Conservation (phyloP, 768 basidiomycete genomes). For the Coprinellus micaceus region DNA sequence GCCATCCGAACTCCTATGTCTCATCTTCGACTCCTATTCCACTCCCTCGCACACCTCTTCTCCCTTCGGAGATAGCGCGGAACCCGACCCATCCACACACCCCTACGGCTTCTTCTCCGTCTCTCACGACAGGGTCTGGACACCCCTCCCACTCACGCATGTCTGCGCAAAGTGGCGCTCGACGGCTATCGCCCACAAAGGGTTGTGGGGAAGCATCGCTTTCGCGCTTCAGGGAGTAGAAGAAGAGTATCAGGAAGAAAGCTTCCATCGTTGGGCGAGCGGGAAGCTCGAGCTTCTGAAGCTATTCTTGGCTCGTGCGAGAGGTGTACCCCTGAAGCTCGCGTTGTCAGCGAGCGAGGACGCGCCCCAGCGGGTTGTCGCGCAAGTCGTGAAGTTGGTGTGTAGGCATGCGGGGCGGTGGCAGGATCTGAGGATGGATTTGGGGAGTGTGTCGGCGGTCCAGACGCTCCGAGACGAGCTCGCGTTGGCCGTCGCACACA, state of each 20-base stretch:
- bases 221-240: neutral
- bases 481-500: neutral
- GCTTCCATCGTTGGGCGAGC: neutral
- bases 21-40: conserved; percentile 5
- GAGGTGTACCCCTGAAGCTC: neutral
- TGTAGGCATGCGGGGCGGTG: neutral
- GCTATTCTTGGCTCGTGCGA: neutral
- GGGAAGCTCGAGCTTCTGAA: neutral
- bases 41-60: too few species aligned
- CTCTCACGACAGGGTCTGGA: neutral
- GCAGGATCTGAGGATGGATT: neutral
- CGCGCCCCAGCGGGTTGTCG: neutral
- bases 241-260: neutral
- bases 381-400: neutral
- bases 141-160: conserved; percentile 7
- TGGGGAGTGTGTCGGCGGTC: neutral
- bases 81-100: neutral
- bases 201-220: conserved; percentile 5
- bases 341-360: neutral
- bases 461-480: neutral
- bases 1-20: neutral
- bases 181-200: conserved; percentile 1
- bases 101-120: neutral
- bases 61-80: neutral
- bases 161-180: conserved; percentile 5